These are phyloP conservation scores for Neoconidiobolus thromboides DNA, from an alignment of 371 early-diverging fungal species.

Conservation along the genomic window DNA sequence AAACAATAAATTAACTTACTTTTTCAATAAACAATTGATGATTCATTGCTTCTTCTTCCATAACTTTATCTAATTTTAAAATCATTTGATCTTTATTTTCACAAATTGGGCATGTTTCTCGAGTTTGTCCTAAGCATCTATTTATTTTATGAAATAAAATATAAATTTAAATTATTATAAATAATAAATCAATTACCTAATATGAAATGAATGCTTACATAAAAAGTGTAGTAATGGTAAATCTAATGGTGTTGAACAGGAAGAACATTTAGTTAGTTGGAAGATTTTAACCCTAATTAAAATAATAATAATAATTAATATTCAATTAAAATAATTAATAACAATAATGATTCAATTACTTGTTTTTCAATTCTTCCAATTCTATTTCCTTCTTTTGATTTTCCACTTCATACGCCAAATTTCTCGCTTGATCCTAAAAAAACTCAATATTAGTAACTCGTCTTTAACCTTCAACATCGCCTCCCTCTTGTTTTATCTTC, in stretches of 20 bases:
- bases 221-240: conserved; percentile 80
- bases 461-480: conserved; percentile 29
- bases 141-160: neutral
- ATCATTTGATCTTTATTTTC: neutral
- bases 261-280: conserved; percentile 70
- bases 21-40: neutral
- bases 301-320: neutral
- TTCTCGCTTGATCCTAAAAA: conserved; percentile 30
- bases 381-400: conserved; percentile 52
- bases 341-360: conserved; percentile 14
- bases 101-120: neutral
- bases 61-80: neutral
- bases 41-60: neutral
- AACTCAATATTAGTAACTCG: neutral
- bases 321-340: neutral
- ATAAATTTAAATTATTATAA: neutral
- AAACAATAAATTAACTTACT: neutral
- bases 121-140: conserved; percentile 2
- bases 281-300: conserved; percentile 43
- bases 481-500: conserved; percentile 16
- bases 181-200: conserved; percentile 24
- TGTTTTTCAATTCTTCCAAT: conserved; percentile 57
- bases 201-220: conserved; percentile 86
- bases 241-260: conserved; percentile 64
- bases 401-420: conserved; percentile 56